These are phyloP conservation scores for Linum tenue DNA, from an alignment of 345 rosid species.

Conservation along the genomic window DNA sequence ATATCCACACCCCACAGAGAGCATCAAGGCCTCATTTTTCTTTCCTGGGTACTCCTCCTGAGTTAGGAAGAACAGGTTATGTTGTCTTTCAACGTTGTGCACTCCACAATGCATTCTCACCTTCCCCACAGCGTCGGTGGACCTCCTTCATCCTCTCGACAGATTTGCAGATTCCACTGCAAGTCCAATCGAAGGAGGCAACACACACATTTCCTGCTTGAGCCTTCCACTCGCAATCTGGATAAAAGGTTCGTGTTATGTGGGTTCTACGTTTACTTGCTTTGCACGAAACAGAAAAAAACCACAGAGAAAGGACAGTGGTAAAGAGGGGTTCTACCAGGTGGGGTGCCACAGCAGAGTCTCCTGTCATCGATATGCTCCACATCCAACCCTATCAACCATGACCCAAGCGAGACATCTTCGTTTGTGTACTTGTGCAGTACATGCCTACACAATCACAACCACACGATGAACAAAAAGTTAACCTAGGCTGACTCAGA, in stretches of 20 bases:
- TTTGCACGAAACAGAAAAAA: not conserved
- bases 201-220: conserved; percentile 86
- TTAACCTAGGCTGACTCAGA: not conserved
- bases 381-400: conserved; percentile 93
- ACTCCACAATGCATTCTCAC: conserved; percentile 60
- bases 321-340: conserved; percentile 42
- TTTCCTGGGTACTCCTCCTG: not conserved
- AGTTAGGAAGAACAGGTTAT: not conserved
- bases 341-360: conserved; percentile 92
- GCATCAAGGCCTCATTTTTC: not conserved
- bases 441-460: conserved; percentile 47
- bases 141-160: conserved; percentile 82
- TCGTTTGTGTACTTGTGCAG: conserved; percentile 85
- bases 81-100: conserved; percentile 40
- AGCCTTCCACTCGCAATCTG: conserved; percentile 98
- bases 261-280: not conserved
- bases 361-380: conserved; percentile 96
- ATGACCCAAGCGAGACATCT: conserved; percentile 92
- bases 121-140: conserved; percentile 86
- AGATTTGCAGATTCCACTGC: conserved; percentile 84
- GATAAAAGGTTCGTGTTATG: not conserved
- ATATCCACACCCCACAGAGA: not conserved
- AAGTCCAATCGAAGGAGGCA: conserved; percentile 89
- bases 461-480: conserved; percentile 13
- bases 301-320: not conserved